These are phyloP conservation scores for Beauveria pseudobassiana DNA, from an alignment of 2,329 filamentous ascomycete genomes.

Conservation along the genomic window DNA sequence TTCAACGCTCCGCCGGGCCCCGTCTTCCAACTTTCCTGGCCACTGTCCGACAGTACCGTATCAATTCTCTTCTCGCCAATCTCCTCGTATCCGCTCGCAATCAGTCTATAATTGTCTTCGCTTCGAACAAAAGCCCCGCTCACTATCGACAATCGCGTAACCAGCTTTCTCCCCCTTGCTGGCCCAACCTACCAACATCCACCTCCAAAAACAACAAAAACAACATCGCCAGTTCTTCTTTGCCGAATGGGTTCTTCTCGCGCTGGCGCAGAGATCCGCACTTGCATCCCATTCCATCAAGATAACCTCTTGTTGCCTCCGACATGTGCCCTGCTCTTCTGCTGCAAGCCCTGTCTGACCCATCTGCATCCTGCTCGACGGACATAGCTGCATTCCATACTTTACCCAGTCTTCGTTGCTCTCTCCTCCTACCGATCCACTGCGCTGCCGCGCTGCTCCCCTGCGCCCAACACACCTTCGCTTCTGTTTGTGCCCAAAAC, in stretches of 20 bases:
- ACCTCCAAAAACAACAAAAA: background rate
- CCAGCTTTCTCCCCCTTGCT: background rate
- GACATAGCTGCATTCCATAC: constrained; percentile 1
- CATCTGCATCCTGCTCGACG: background rate
- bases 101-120: background rate
- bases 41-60: background rate
- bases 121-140: background rate
- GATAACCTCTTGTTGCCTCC: background rate
- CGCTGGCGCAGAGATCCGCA: constrained; percentile 10
- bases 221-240: background rate
- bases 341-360: constrained; percentile 5
- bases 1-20: background rate
- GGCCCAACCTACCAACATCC: background rate
- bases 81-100: background rate
- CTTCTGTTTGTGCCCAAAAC: background rate
- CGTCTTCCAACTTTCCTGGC: background rate
- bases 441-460: background rate
- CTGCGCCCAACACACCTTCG: background rate
- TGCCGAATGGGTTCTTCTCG: background rate
- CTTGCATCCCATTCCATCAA: background rate
- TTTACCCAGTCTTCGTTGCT: background rate
- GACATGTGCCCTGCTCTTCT: constrained; percentile 2
- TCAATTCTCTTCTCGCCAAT: background rate
- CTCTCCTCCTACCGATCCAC: background rate
- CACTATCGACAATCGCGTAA: background rate